Evolutionary conservation across 1,284 basidiomycete species (phyloP), one percentile per base, ranked within the genome.

Genomic region (Pterulicium gracile): DNA sequence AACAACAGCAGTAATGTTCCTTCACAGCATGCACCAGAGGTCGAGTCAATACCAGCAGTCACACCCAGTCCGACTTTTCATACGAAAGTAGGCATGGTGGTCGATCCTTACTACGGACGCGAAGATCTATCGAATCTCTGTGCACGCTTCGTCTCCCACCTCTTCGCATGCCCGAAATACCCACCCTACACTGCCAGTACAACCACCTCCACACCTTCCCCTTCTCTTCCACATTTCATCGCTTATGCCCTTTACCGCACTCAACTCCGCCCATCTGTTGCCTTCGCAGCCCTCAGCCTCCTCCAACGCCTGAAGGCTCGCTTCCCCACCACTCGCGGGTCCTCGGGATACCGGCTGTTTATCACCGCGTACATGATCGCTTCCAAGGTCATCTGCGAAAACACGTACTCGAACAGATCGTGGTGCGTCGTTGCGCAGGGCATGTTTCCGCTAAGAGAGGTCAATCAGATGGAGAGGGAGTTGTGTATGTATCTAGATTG

Each of bases 381-480:
- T 0, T 84, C 80, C 3, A 92, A 92, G 63, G 86, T 91, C 15
- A 88, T 93, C 53, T 93, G 90, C 65, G 92, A 96, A 69, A 91
- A 97, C 61, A 96, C 92, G 0, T 94, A 94, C 60, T 92, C 88
- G 14, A 96, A 96, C 77, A 92, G 94, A 65, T 92, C 88, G 0
- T 96, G 92, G 92, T 81, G 81, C 17, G 88, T 96, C 44, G 92
- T 96, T 42, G 91, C 88, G 0, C 91, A 95, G 61, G 84, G 82
- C 45, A 87, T 94, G 82, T 95, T 94, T 57, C 79, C 80, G 1
- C 64, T 95, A 2, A 76, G 87, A 35, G 92, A 96, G 71, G 84
- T 95, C 57, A 95, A 96, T 62, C 91, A 94, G 71, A 94, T 95
- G 91, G 90, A 94, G 66, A 66, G 90, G 3, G 90, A 95, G 62